Conservation (phyloP, 2,329 filamentous ascomycete genomes). For the Diaporthe batatas region DNA sequence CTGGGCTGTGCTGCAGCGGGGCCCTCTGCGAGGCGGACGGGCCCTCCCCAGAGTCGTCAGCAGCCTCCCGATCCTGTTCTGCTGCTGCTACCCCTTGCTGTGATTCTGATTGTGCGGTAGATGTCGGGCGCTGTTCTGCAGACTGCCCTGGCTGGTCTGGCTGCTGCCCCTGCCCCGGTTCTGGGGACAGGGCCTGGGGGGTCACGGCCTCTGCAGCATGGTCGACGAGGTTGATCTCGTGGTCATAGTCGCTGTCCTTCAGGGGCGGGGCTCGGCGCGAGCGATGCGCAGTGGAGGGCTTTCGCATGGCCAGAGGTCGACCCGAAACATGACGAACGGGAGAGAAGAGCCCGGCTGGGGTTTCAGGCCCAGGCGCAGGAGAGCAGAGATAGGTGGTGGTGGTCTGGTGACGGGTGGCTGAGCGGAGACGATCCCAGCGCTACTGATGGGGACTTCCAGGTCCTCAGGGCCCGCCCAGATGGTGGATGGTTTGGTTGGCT, state of each 20-base stretch:
- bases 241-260: constrained; percentile 74
- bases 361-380: background rate
- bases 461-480: constrained; percentile 19
- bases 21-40: constrained; percentile 18
- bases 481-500: no score
- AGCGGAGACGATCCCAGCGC: constrained; percentile 19
- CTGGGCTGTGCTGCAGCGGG: background rate
- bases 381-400: background rate
- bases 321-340: constrained; percentile 37
- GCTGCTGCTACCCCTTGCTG: background rate
- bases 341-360: constrained; percentile 1
- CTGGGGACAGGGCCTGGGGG: constrained; percentile 28
- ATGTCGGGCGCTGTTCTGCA: background rate
- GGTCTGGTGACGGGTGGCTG: background rate
- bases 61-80: background rate
- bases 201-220: constrained; percentile 50
- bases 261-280: constrained; percentile 69
- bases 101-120: background rate
- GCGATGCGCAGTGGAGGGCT: constrained; percentile 54
- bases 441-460: constrained; percentile 11
- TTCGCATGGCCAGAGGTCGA: constrained; percentile 40
- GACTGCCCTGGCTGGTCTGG: constrained; percentile 2
- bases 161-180: constrained; percentile 26
- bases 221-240: constrained; percentile 79
- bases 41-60: background rate